Percentiles rank a stretch among this genome's conserved stretches.
Conservation (phyloP, 176 grass and related monocot species). For the Musa beccarii region DNA sequence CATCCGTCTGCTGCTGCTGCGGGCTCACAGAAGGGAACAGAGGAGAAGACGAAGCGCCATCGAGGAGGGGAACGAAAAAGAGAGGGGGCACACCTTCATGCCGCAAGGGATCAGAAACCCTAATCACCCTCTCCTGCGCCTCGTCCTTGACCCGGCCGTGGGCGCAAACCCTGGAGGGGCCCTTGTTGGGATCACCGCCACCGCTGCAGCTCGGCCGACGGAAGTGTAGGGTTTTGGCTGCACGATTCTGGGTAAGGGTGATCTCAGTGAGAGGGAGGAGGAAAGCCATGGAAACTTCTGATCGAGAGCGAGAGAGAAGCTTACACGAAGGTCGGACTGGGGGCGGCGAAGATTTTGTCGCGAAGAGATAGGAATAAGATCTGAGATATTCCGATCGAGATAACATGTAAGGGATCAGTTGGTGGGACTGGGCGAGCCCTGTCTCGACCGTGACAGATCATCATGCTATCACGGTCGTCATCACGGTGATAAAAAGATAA, state of each 20-base stretch:
- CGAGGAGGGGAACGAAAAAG: conserved; percentile 36
- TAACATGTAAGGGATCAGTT: not conserved
- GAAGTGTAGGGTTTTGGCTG: not conserved
- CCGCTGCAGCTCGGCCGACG: not conserved
- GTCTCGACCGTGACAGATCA: too few species aligned
- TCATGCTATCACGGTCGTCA: too few species aligned
- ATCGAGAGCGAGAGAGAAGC: not conserved
- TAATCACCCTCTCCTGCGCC: conserved; percentile 41
- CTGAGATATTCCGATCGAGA: not conserved
- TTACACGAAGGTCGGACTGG: not conserved
- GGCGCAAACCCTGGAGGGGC: not conserved
- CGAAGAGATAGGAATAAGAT: not conserved
- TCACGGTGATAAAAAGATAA: too few species aligned
- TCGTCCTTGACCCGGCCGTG: conserved; percentile 38
- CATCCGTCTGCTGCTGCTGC: conserved; percentile 18
- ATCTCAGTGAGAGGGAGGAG: not conserved
- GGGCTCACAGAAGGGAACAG: conserved; percentile 18
- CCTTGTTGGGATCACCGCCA: not conserved
- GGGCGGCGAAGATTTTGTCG: not conserved
- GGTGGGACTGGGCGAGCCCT: too few species aligned
- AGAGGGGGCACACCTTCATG: conserved; percentile 34
- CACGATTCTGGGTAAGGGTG: not conserved
- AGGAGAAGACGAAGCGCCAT: conserved; percentile 20
- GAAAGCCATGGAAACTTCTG: not conserved
- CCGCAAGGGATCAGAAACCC: conserved; percentile 62